phyloP scores from a whole-genome alignment of 129 eudicot species.

The Escallonia rubra region DNA sequence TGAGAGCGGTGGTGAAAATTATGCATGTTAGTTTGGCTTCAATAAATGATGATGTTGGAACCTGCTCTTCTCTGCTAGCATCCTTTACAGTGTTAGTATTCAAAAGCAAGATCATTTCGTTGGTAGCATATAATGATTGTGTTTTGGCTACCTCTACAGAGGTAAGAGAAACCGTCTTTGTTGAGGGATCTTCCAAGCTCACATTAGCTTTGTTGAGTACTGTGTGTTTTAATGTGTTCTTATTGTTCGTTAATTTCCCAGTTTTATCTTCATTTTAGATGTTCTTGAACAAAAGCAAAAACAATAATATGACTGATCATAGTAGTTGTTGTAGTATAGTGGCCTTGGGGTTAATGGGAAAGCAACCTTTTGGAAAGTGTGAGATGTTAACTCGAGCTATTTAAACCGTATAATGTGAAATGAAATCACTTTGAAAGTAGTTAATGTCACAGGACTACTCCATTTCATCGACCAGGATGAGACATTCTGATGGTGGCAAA shows the following conservation, averaged over 20 bases:
- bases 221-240: no score
- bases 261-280: no score
- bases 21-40: not conserved
- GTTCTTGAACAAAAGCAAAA: no score
- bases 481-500: conserved; percentile 27
- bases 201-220: no score
- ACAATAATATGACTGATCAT: no score
- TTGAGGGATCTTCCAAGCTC: no score
- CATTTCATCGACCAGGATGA: conserved; percentile 36
- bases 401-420: not conserved
- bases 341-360: no score
- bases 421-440: not conserved
- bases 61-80: not conserved
- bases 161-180: no score
- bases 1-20: not conserved
- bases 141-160: not conserved
- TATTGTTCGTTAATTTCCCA: no score
- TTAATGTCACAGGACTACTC: conserved; percentile 39
- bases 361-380: not conserved
- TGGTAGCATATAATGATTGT: not conserved
- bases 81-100: not conserved
- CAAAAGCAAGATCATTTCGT: not conserved
- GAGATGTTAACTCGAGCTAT: not conserved
- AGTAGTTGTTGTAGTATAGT: no score
- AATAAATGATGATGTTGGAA: no score